Conservation (phyloP, 2,329 filamentous ascomycete species). For the Tolypocladium ovalisporum region DNA sequence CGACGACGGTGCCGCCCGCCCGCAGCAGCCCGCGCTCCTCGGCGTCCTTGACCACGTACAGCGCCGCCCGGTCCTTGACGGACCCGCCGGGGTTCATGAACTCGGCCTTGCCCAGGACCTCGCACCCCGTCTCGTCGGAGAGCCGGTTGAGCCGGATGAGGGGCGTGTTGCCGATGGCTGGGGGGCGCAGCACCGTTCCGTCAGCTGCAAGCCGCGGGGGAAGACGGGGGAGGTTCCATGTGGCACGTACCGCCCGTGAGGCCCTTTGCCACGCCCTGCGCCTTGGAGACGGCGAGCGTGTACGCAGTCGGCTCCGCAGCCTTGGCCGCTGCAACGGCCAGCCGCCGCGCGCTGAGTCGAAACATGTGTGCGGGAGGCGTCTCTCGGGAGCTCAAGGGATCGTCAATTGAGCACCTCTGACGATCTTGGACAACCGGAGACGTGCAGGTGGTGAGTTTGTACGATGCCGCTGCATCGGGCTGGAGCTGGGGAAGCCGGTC, state of each 20-base stretch:
- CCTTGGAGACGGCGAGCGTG: conserved; percentile 63
- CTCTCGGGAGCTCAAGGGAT: conserved; percentile 4
- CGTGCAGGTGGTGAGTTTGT: background rate
- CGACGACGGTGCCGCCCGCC: conserved; percentile 86
- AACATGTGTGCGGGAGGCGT: conserved; percentile 46
- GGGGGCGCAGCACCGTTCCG: background rate
- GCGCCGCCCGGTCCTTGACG: conserved; percentile 90
- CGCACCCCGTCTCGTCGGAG: conserved; percentile 85
- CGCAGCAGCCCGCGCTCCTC: conserved; percentile 76
- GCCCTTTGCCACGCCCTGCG: conserved; percentile 68
- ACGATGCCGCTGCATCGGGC: background rate
- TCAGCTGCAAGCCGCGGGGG: background rate
- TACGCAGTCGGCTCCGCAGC: conserved; percentile 41
- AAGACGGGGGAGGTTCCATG: background rate
- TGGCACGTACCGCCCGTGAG: conserved; percentile 66
- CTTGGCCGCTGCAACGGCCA: conserved; percentile 45
- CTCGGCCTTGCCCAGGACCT: conserved; percentile 91
- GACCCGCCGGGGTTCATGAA: conserved; percentile 97
- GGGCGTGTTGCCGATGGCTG: conserved; percentile 95
- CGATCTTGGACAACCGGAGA: background rate
- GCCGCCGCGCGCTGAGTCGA: conserved; percentile 54
- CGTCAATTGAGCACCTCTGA: background rate
- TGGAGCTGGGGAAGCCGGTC: background rate
- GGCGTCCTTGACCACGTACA: conserved; percentile 88
- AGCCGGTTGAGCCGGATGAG: conserved; percentile 82